Base-by-base conservation (phyloP, 352 stramenopile species). In the Phytophthora ramorum region DNA sequence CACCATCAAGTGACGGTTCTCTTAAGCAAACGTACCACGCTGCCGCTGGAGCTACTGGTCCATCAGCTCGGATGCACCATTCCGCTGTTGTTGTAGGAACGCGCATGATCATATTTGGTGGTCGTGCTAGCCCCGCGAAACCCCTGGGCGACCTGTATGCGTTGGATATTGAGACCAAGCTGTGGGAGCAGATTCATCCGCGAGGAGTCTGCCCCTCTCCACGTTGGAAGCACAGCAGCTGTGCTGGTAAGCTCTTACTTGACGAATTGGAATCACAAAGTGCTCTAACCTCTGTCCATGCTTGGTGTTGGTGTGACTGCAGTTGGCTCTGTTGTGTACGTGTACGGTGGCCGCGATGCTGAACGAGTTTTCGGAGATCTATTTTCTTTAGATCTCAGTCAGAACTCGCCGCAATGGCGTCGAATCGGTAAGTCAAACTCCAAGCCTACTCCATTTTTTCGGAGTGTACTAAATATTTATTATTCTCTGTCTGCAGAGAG, bases 61-160 rank as follows among this genome's bases (percentile, higher is more conserved):
- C 79, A n/a, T 77, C 63, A 6, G 57, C 85, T 9, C 69, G 87
- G 12, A 96, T 94, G 85, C 79, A 94, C 37, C 87, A 96, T 64
- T 89, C 85, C 16, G 81, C 83, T 14, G 77, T 83, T 26, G 60
- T 90, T 14, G 59, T 85, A 3, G 60, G 54, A 44, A 74, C 71
- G 44, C 63, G 71, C 3, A 93, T 96, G 87, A 26, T 95, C 35
- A 65, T 96, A 4, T 95, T 96, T 76, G 89, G 89, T 46, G 89
- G 89, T 35, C 89, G 89, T 16, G 79, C 76, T 16, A 87, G 87
- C 12, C 89, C 89, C 6, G 69, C 76, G 4, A 92, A 88, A 40
- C 73, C 85, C 46, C 75, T 93, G 22, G 79, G 85, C 40, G 89
- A 96, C 43, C 47, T 95, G 3, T 83, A 76, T 53, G 55, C 69